Conservation (phyloP, 2,329 filamentous ascomycete species). For the Amauroascus niger region DNA sequence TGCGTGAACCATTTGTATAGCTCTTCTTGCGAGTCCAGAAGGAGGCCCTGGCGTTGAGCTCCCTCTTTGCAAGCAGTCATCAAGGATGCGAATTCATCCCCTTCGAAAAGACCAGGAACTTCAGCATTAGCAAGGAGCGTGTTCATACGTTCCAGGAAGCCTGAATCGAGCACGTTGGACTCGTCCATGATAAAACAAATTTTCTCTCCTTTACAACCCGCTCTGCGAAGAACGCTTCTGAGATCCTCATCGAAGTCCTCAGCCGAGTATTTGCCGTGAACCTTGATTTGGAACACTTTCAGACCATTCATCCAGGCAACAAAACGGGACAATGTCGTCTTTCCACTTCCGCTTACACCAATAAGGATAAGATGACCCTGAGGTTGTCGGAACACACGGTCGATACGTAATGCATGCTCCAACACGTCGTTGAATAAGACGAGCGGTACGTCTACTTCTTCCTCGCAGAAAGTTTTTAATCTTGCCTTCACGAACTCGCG, state of each 20-base stretch:
- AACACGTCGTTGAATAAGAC: slow-evolving; percentile 99
- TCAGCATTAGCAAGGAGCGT: slow-evolving; percentile 98
- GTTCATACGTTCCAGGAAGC: slow-evolving; percentile 99
- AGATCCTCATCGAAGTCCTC: slow-evolving; percentile 99
- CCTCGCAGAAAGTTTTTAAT: slow-evolving; percentile 96
- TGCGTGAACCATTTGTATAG: slow-evolving; percentile 99
- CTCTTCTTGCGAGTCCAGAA: slow-evolving; percentile 95
- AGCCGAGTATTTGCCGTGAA: slow-evolving; percentile 94
- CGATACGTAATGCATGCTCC: slow-evolving; percentile 95
- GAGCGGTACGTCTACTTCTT: slow-evolving; percentile 95
- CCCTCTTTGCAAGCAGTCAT: slow-evolving; percentile 99
- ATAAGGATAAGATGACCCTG: slow-evolving; percentile 98
- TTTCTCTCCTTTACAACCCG: slow-evolving; percentile 96
- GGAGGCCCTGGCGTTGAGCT: slow-evolving; percentile 85
- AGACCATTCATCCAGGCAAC: slow-evolving; percentile 99
- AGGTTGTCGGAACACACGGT: slow-evolving; percentile 95
- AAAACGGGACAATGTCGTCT: slow-evolving; percentile 94
- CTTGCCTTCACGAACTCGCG: slow-evolving; percentile 96
- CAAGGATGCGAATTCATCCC: slow-evolving; percentile 94
- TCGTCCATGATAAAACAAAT: slow-evolving; percentile 99
- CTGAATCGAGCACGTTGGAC: slow-evolving; percentile 94
- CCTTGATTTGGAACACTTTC: slow-evolving; percentile 99
- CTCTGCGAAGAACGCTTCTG: slow-evolving; percentile 81
- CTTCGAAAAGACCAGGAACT: slow-evolving; percentile 95
- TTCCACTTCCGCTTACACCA: slow-evolving; percentile 95